Base-by-base conservation (phyloP, 495 filamentous ascomycete genomes). In the Margaritispora aquatica region DNA sequence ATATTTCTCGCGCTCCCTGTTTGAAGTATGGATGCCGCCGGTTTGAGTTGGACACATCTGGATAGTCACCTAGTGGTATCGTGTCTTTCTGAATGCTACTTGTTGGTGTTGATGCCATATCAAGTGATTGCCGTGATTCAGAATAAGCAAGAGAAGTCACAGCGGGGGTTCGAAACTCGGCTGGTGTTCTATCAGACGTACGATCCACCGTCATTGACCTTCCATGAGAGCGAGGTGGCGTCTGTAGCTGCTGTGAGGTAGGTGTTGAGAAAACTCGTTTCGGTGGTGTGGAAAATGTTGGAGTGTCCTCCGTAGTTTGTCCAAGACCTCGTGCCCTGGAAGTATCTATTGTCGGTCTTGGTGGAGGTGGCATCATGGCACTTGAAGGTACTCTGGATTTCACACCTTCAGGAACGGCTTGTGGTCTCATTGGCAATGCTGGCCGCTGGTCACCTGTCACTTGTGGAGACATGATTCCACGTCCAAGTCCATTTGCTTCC, bases 21-120 rank as follows among this genome's bases (percentile, higher is more conserved):
- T 81, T 85, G 61, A 88, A 83, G 58, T 80, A 76, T 0, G 94
- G 95, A 44, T 88, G 88, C 26, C 92, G 84, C 41, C 94, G 81
- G 66, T 96, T 97, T 0, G 90, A 84, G 62, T 84, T 81, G 1
- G 92, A 93, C 0, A 89, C 75, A 73, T 97, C 92, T 11, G 94
- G 93, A 70, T 87, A 96, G 55, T 90, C 86, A 27, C 70, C 74
- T 9, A 67, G 26, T 11, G 38, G 38, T 15, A 52, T 15, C 1
- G 47, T 20, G 31, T 60, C 51, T 49, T 61, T 57, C 60, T 57
- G 59, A 51, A 60, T 2, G n/a, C 55, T 38, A 21, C 29, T 58
- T 19, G 48, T 3, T 22, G 62, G 58, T 19, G 48, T 3, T 22
- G 62, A 51, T 21, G 53, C 55, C 1, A 55, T n/a, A 50, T 62